Percentiles rank a stretch among this genome's conserved stretches.
Evolutionary conservation across 2,329 filamentous ascomycete species (phyloP).

Genomic region (Exophiala oligosperma): DNA sequence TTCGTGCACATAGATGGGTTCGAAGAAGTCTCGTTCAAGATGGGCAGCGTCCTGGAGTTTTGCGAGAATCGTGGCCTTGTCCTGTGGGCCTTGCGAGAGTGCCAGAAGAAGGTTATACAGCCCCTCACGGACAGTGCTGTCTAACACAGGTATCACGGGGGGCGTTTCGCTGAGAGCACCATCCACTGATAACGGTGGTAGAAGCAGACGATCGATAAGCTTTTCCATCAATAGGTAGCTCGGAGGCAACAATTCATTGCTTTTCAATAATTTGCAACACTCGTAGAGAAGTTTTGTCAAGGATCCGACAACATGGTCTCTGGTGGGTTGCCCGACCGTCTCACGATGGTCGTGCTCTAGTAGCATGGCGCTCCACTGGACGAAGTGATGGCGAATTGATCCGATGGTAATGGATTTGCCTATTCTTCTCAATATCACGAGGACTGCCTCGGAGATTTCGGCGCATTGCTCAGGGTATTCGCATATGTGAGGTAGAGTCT

Average conservation of each 20-base stretch:
- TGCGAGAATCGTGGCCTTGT: constrained; percentile 40
- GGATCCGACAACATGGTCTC: constrained; percentile 45
- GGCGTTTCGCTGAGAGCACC: constrained; percentile 29
- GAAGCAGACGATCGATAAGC: constrained; percentile 66
- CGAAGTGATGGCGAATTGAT: constrained; percentile 42
- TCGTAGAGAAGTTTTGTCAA: constrained; percentile 43
- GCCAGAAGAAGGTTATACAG: constrained; percentile 62
- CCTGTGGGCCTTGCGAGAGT: constrained; percentile 53
- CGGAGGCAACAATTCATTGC: constrained; percentile 17
- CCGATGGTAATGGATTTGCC: constrained; percentile 40
- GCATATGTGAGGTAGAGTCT: constrained; percentile 41
- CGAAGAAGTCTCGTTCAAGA: constrained; percentile 24
- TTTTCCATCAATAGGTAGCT: constrained; percentile 46
- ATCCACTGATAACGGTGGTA: constrained; percentile 53
- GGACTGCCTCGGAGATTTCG: constrained; percentile 48
- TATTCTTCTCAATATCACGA: constrained; percentile 44
- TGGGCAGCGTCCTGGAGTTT: constrained; percentile 25
- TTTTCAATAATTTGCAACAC: constrained; percentile 20
- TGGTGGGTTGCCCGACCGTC: constrained; percentile 47
- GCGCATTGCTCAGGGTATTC: constrained; percentile 40
- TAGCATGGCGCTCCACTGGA: constrained; percentile 45
- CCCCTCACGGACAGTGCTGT: constrained; percentile 56
- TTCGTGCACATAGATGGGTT: constrained; percentile 18
- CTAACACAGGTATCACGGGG: constrained; percentile 51
- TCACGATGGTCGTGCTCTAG: constrained; percentile 45